Conservation (phyloP, 2,329 filamentous ascomycete species). For the Ophiocordyceps camponoti-leonardi region DNA sequence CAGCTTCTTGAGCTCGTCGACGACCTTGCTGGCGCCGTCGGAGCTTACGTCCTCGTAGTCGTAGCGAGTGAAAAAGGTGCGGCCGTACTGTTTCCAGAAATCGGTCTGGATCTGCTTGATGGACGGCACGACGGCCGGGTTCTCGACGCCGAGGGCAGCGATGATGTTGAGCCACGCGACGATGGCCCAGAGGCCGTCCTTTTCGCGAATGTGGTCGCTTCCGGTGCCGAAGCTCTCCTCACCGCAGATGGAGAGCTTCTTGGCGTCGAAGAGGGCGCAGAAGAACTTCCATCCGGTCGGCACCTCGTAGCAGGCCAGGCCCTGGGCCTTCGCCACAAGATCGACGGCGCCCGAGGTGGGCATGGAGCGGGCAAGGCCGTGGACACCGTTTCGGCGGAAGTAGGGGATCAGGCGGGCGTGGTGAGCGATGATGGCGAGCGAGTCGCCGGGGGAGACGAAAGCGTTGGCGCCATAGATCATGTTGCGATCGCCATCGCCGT, state of each 20-base stretch:
- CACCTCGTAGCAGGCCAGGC: conserved; percentile 84
- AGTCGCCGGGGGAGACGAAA: conserved; percentile 95
- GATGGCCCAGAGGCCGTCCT: conserved; percentile 95
- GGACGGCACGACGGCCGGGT: conserved; percentile 64
- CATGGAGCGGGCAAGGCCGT: conserved; percentile 92
- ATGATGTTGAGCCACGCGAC: conserved; percentile 99
- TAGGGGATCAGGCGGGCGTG: conserved; percentile 93
- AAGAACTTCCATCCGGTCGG: conserved; percentile 99
- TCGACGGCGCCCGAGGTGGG: conserved; percentile 92
- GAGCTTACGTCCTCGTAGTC: conserved; percentile 94
- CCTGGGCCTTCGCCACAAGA: conserved; percentile 87
- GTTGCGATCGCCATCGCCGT: conserved; percentile 96
- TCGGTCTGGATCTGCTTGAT: conserved; percentile 94
- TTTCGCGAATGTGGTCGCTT: conserved; percentile 97
- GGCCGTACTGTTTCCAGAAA: conserved; percentile 92
- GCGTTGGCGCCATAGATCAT: conserved; percentile 98
- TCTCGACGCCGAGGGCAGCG: conserved; percentile 74
- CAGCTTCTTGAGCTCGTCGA: conserved; percentile 61
- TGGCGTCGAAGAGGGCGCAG: conserved; percentile 82
- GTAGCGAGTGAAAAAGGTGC: conserved; percentile 97
- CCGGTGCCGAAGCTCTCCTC: conserved; percentile 98
- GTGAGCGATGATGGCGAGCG: conserved; percentile 93
- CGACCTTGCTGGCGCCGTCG: conserved; percentile 79
- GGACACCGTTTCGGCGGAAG: conserved; percentile 94
- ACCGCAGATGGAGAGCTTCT: conserved; percentile 96